Conservation (phyloP, 495 filamentous ascomycete species). For the Cladorrhinum samala region DNA sequence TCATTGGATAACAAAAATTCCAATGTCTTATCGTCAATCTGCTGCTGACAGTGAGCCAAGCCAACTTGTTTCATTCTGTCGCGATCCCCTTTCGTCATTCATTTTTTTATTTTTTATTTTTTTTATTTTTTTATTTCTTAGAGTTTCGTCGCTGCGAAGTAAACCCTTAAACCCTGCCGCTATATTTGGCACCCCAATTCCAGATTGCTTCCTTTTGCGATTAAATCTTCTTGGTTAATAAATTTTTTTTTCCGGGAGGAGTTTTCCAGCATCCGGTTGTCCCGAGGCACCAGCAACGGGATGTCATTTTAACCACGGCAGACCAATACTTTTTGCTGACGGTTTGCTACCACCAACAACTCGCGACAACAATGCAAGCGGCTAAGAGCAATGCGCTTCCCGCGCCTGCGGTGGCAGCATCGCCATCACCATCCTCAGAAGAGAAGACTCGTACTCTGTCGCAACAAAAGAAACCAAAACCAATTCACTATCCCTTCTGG, state of each 20-base stretch:
- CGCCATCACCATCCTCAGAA: slow-evolving; percentile 17
- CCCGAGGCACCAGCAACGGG: too few relatives aligned
- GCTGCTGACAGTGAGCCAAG: background rate
- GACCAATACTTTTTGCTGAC: background rate
- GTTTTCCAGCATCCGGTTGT: too few relatives aligned
- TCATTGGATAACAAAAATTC: background rate
- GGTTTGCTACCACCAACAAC: background rate
- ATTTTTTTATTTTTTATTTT: background rate
- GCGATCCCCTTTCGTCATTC: background rate
- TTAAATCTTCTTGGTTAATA: too few relatives aligned
- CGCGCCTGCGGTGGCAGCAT: slow-evolving; percentile 8
- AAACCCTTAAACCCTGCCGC: too few relatives aligned
- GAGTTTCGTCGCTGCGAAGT: too few relatives aligned
- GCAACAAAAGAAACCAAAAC: slow-evolving; percentile 34
- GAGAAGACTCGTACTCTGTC: slow-evolving; percentile 19
- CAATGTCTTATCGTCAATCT: slow-evolving; percentile 2
- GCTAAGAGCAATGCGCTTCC: slow-evolving; percentile 5
- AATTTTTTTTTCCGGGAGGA: too few relatives aligned
- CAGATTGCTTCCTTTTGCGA: too few relatives aligned
- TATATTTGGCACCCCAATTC: too few relatives aligned
- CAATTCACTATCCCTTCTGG: slow-evolving; percentile 77
- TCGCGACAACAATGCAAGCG: slow-evolving; percentile 10
- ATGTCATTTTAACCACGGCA: slow-evolving; percentile 18
- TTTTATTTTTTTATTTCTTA: too few relatives aligned
- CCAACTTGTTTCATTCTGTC: background rate